These are phyloP conservation scores for Cutaneotrichosporon daszewskae DNA, from an alignment of 1,284 basidiomycete genomes.

Conservation along the genomic window DNA sequence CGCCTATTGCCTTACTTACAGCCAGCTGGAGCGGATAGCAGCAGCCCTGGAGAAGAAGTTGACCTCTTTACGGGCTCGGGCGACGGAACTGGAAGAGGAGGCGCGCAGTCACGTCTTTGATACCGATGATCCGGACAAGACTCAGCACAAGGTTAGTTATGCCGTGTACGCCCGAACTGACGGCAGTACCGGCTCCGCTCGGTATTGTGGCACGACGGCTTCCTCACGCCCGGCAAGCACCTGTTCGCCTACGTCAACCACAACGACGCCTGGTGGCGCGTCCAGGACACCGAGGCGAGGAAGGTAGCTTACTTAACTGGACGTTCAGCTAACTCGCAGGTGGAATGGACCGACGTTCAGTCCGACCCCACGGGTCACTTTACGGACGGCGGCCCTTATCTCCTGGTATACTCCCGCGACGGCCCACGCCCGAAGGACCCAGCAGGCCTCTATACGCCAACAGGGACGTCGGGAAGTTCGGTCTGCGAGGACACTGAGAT, in stretches of 20 bases:
- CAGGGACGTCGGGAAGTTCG: neutral
- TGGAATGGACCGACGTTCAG: conserved; percentile 26
- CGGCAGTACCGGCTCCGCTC: conserved; percentile 31
- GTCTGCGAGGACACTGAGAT: conserved; percentile 2
- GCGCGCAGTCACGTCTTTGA: conserved; percentile 25
- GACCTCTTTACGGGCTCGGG: conserved; percentile 18
- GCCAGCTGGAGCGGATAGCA: conserved; percentile 3
- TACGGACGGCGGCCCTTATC: conserved; percentile 41
- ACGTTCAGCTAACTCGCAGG: conserved; percentile 12
- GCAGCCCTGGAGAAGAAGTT: conserved; percentile 19
- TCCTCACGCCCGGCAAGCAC: conserved; percentile 28
- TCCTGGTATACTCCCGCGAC: conserved; percentile 29
- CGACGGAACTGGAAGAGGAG: conserved; percentile 20
- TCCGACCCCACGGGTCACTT: conserved; percentile 35
- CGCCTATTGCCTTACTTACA: neutral
- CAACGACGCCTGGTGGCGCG: conserved; percentile 37
- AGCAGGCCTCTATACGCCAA: neutral
- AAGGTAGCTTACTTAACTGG: conserved; percentile 17
- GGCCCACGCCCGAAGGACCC: conserved; percentile 13
- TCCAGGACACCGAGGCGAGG: conserved; percentile 29
- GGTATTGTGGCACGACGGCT: conserved; percentile 38
- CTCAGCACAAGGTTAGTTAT: conserved; percentile 28
- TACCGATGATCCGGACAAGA: conserved; percentile 28
- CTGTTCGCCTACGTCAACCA: conserved; percentile 32
- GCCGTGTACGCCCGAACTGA: neutral